Percentiles rank a stretch among this genome's conserved stretches.
Evolutionary conservation across 768 basidiomycete species (phyloP).

Genomic region (Chlorophyllum brunneum): DNA sequence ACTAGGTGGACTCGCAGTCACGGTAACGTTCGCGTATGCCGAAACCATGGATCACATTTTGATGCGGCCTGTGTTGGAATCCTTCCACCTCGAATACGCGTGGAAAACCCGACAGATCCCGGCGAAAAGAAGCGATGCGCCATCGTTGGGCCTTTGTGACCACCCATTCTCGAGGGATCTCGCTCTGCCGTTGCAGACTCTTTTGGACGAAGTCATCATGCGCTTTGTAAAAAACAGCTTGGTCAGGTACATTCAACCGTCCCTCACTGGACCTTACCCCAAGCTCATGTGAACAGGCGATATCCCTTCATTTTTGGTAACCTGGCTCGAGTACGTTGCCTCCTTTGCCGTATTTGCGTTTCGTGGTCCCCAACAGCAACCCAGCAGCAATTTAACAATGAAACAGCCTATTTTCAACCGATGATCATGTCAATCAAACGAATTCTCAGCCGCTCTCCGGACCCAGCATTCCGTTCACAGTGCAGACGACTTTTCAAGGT

Average conservation of each 20-base stretch:
- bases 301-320: constrained; percentile 77
- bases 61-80: constrained; percentile 37
- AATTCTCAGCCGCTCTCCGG: constrained; percentile 51
- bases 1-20: background rate
- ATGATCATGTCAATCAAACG: constrained; percentile 47
- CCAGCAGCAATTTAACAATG: constrained; percentile 54
- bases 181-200: constrained; percentile 49
- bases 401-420: constrained; percentile 43
- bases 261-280: background rate
- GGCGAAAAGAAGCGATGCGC: background rate
- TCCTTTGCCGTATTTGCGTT: background rate
- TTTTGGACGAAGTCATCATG: constrained; percentile 48
- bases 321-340: constrained; percentile 50
- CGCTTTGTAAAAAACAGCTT: constrained; percentile 58
- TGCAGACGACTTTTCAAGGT: constrained; percentile 49
- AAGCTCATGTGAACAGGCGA: constrained; percentile 37
- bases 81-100: constrained; percentile 29
- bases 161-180: constrained; percentile 54
- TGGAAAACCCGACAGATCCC: constrained; percentile 25
- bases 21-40: constrained; percentile 3
- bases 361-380: background rate
- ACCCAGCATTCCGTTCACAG: constrained; percentile 40
- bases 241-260: constrained; percentile 42
- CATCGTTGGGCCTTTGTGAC: background rate
- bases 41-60: constrained; percentile 14